Conservation (phyloP, 257 asterid genomes). For the Nicotiana otophora region DNA sequence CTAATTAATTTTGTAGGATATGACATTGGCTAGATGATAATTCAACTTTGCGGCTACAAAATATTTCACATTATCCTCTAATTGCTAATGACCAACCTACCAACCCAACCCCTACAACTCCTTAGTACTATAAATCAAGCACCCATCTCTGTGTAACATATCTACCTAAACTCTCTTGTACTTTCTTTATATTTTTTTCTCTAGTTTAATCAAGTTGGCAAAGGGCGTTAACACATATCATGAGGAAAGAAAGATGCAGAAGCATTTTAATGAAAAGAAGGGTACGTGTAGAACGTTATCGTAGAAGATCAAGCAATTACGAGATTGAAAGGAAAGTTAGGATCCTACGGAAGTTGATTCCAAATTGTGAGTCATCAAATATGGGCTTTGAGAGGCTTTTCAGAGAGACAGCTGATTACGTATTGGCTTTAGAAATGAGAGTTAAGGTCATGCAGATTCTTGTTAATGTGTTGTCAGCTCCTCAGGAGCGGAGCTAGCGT, state of each 20-base stretch:
- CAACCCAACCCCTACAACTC: not conserved
- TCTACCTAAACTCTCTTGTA: not conserved
- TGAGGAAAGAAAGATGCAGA: slow-evolving; percentile 16
- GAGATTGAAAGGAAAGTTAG: slow-evolving; percentile 40
- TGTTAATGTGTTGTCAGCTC: slow-evolving; percentile 31
- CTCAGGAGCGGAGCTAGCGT: not conserved
- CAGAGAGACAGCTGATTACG: slow-evolving; percentile 53
- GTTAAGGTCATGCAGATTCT: slow-evolving; percentile 51
- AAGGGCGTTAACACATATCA: not conserved
- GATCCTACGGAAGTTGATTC: slow-evolving; percentile 47
- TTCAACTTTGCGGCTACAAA: slow-evolving; percentile 1
- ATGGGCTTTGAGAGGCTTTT: slow-evolving; percentile 42
- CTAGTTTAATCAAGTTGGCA: not conserved
- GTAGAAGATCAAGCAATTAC: slow-evolving; percentile 6
- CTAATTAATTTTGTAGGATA: not conserved
- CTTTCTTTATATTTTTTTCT: not conserved
- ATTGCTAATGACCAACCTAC: slow-evolving; percentile 7
- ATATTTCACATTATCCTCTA: slow-evolving; percentile 29
- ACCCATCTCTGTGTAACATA: not conserved
- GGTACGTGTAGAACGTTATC: slow-evolving; percentile 24
- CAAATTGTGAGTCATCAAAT: slow-evolving; percentile 37
- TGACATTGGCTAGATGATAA: not conserved
- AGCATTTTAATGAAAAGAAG: slow-evolving; percentile 34
- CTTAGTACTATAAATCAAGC: slow-evolving; percentile 13
- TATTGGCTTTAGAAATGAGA: slow-evolving; percentile 45